Evolutionary conservation across 2,329 filamentous ascomycete species (phyloP).

Genomic region (Aureobasidium sp.): DNA sequence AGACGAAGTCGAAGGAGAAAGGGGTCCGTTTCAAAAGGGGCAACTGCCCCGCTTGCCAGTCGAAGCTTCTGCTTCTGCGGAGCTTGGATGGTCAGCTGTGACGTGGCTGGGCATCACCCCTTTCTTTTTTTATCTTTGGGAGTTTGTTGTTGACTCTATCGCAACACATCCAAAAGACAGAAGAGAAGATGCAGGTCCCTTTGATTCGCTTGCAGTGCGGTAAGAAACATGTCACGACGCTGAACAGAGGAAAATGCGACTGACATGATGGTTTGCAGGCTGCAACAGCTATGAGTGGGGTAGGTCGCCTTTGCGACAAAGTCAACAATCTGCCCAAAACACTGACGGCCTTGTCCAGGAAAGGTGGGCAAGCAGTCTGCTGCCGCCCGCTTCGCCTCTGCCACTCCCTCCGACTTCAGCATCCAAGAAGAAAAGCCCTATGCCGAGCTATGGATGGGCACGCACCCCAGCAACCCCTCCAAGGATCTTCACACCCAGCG

Average conservation of each 20-base stretch:
- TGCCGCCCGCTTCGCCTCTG: conserved; percentile 81
- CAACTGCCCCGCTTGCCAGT: background rate
- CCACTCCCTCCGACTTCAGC: conserved; percentile 69
- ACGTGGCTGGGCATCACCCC: background rate
- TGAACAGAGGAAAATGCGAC: background rate
- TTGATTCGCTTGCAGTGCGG: conserved; percentile 76
- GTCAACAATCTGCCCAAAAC: background rate
- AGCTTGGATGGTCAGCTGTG: background rate
- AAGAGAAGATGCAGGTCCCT: conserved; percentile 61
- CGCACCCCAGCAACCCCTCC: conserved; percentile 90
- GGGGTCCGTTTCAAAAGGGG: background rate
- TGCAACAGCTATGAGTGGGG: conserved; percentile 99
- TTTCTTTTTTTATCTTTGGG: background rate
- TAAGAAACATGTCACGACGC: conserved; percentile 43
- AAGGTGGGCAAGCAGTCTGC: conserved; percentile 84
- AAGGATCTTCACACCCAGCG: conserved; percentile 79
- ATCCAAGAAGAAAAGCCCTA: conserved; percentile 88
- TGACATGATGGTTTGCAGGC: conserved; percentile 46
- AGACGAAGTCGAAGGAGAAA: too few species aligned
- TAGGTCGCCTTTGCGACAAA: conserved; percentile 31
- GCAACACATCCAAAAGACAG: background rate
- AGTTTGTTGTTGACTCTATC: background rate
- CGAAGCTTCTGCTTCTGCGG: background rate
- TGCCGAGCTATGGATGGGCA: conserved; percentile 99
- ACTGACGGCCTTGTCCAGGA: conserved; percentile 43